Conservation (phyloP, 306 rosid species). For the Carpinus viminea region DNA sequence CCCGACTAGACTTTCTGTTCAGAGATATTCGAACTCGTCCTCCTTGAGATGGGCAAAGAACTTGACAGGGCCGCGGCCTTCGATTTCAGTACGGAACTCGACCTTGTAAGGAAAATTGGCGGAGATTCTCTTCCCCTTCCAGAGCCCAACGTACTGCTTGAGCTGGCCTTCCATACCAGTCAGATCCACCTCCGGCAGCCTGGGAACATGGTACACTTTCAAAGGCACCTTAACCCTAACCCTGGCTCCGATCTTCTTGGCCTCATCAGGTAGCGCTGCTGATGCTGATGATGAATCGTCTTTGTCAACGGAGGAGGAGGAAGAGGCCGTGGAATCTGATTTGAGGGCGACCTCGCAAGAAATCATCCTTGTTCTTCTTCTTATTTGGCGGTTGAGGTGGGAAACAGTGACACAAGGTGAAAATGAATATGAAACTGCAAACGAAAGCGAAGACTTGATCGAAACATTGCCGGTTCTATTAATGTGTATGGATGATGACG, state of each 20-base stretch:
- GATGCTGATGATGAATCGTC: conserved; percentile 24
- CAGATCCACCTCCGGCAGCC: conserved; percentile 65
- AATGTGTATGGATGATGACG: not conserved
- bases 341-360: conserved; percentile 47
- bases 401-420: conserved; percentile 1
- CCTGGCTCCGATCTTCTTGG: conserved; percentile 60
- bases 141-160: conserved; percentile 76
- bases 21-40: conserved; percentile 75
- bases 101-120: conserved; percentile 88
- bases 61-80: conserved; percentile 78
- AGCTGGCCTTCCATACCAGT: conserved; percentile 73
- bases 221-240: conserved; percentile 78
- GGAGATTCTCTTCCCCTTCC: conserved; percentile 89
- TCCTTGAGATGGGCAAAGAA: conserved; percentile 90
- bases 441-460: not conserved
- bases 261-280: conserved; percentile 29
- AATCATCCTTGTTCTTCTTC: conserved; percentile 26
- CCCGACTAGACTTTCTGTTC: not conserved
- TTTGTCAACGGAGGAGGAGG: conserved; percentile 17
- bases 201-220: conserved; percentile 87
- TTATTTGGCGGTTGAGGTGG: conserved; percentile 9
- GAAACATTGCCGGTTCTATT: not conserved
- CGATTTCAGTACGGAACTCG: conserved; percentile 58
- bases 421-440: not conserved
- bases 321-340: conserved; percentile 40